Evolutionary conservation across 805 yeast species (phyloP), one percentile per base, ranked within the genome.

Genomic region (Zygosaccharomyces rouxii): DNA sequence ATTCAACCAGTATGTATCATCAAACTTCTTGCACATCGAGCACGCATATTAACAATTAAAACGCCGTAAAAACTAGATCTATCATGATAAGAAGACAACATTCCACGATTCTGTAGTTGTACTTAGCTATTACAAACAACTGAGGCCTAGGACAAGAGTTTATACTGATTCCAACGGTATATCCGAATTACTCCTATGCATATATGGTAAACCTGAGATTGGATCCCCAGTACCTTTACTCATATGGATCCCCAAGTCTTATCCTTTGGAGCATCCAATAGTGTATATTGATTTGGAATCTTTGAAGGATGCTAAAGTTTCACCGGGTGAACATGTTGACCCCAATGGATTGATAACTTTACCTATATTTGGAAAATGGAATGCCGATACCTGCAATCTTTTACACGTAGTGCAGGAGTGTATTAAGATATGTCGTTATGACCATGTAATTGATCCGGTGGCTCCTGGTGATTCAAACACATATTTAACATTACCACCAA

Each of bases 231-330:
- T 78, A 14, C 90, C 89, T 0, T 58, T 89, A 10, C 81, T 80
- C 46, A 64, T 89, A 4, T 89, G 96, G 95, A 59, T 90, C 4
- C 95, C 96, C 0, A 73, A 75, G 23, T 71, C 73, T 21, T 89
- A 86, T 55, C 96, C 97, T 0, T 55, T 59, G n/a, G 71, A 68
- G 2, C 74, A 83, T 1, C 97, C 97, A 0, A 56, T 80, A n/a
- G 75, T 80, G 0, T 85, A 73, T 59, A 78, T 89, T 9, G 72
- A 76, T 18, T 37, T 63, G 9, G 65, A 57, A 30, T 81, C 84
- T 2, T 74, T 80, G n/a, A 70, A 69, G 30, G 59, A 66, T 21
- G 62, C 60, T 11, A 62, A 72, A 30, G 62, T 84, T 14, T 71
- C 71, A 35, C 84, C 89, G 0, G 83, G 84, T 22, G 82, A 80